phyloP scores from a whole-genome alignment of 306 rosid genomes.

The Hylodesmum podocarpum region DNA sequence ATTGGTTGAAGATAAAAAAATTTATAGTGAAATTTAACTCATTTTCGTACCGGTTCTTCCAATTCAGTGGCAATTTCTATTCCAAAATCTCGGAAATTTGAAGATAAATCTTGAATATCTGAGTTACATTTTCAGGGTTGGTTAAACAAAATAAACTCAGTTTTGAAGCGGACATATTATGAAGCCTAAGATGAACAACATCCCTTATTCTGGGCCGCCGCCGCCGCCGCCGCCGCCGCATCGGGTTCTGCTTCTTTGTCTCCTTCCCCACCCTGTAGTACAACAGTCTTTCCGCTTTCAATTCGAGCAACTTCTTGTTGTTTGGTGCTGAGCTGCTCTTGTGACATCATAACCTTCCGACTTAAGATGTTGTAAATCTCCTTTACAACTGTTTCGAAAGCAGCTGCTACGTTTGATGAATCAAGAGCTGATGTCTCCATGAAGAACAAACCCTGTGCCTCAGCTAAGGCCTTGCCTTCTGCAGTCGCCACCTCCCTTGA shows the following conservation, averaged over 20 bases:
- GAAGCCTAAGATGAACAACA: constrained; percentile 72
- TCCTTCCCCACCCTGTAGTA: constrained; percentile 60
- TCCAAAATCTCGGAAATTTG: constrained; percentile 28
- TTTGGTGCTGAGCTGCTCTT: constrained; percentile 73
- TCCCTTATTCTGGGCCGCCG: constrained; percentile 52
- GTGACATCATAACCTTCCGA: constrained; percentile 91
- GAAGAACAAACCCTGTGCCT: constrained; percentile 92
- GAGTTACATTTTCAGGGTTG: constrained; percentile 30
- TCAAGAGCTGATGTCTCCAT: constrained; percentile 99
- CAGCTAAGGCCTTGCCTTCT: constrained; percentile 89
- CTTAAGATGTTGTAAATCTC: constrained; percentile 93
- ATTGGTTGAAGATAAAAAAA: too few species aligned
- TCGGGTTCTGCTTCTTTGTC: constrained; percentile 21
- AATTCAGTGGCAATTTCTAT: constrained; percentile 12
- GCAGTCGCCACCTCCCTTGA: constrained; percentile 90
- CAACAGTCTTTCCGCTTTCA: constrained; percentile 79
- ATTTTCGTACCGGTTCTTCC: not conserved
- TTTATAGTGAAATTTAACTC: too few species aligned
- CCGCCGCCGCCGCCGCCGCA: not conserved
- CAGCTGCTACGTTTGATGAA: constrained; percentile 84
- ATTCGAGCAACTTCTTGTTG: constrained; percentile 49
- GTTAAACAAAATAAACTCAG: constrained; percentile 25
- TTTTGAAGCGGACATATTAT: constrained; percentile 28
- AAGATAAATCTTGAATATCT: constrained; percentile 23
- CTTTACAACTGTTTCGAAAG: constrained; percentile 89